These are phyloP conservation scores for Orobanche coerulescens DNA, from an alignment of 257 asterid genomes.

Conservation along the genomic window DNA sequence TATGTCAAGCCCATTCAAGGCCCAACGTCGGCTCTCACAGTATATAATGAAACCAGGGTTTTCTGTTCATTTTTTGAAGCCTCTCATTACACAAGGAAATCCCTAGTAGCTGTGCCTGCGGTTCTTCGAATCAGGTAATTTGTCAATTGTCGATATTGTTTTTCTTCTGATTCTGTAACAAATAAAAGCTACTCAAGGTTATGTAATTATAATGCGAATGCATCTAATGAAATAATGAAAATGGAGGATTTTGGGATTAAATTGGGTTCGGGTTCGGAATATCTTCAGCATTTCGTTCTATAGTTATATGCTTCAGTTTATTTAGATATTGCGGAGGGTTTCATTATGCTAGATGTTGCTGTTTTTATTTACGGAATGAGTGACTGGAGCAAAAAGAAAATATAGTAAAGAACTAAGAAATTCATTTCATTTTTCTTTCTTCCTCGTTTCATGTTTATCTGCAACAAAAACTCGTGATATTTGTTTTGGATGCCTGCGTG, in stretches of 20 bases:
- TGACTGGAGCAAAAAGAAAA: not conserved
- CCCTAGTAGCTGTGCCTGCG: not conserved
- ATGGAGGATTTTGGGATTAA: not conserved
- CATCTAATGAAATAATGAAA: not conserved
- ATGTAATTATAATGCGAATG: not conserved
- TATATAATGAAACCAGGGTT: slow-evolving; percentile 20
- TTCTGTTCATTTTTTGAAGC: not conserved
- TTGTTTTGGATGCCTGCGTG: not conserved
- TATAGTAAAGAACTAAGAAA: not conserved
- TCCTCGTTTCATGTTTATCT: not conserved
- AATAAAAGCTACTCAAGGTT: not conserved
- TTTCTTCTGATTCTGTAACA: not conserved
- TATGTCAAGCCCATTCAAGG: slow-evolving; percentile 10
- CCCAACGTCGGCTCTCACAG: not conserved
- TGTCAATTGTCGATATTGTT: not conserved
- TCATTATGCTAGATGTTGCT: not conserved
- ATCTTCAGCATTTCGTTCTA: not conserved
- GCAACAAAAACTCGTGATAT: not conserved
- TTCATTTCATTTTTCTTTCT: not conserved
- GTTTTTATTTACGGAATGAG: not conserved
- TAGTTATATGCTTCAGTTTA: not conserved
- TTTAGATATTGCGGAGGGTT: not conserved
- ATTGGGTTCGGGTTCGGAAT: not conserved
- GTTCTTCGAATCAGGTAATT: slow-evolving; percentile 13
- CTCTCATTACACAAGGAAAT: slow-evolving; percentile 10